Conservation (phyloP, 2,329 filamentous ascomycete genomes). For the Leptodontidium sp. region DNA sequence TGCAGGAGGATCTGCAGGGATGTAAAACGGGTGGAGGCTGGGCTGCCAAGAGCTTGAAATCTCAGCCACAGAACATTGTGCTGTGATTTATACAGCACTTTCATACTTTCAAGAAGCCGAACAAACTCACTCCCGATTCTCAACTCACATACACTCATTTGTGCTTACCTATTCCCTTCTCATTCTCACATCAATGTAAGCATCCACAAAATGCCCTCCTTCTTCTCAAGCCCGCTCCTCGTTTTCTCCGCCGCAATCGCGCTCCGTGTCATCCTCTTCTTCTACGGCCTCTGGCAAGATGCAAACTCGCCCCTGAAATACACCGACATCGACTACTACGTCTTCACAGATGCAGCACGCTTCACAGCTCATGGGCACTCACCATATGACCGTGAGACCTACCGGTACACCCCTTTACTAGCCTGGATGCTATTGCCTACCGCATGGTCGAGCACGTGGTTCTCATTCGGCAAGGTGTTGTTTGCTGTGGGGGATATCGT, state of each 20-base stretch:
- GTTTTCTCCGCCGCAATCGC: slow-evolving; percentile 66
- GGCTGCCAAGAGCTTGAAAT: slow-evolving; percentile 16
- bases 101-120: not conserved
- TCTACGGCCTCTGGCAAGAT: slow-evolving; percentile 95
- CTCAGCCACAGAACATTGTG: slow-evolving; percentile 22
- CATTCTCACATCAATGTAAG: not conserved
- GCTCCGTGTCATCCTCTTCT: slow-evolving; percentile 76
- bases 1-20: slow-evolving; percentile 7
- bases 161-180: not conserved
- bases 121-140: not conserved
- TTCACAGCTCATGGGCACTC: slow-evolving; percentile 72
- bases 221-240: slow-evolving; percentile 50
- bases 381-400: slow-evolving; percentile 91
- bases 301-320: slow-evolving; percentile 92
- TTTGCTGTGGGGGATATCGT: slow-evolving; percentile 86
- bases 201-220: slow-evolving; percentile 30
- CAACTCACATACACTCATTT: not conserved
- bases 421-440: slow-evolving; percentile 92
- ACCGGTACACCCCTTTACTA: slow-evolving; percentile 93
- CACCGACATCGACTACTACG: slow-evolving; percentile 98
- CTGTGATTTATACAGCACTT: not conserved
- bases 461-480: slow-evolving; percentile 86
- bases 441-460: slow-evolving; percentile 62
- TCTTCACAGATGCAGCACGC: slow-evolving; percentile 94
- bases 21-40: not conserved